phyloP scores from a whole-genome alignment of 2,329 filamentous ascomycete species.

The Colletotrichum magnum region DNA sequence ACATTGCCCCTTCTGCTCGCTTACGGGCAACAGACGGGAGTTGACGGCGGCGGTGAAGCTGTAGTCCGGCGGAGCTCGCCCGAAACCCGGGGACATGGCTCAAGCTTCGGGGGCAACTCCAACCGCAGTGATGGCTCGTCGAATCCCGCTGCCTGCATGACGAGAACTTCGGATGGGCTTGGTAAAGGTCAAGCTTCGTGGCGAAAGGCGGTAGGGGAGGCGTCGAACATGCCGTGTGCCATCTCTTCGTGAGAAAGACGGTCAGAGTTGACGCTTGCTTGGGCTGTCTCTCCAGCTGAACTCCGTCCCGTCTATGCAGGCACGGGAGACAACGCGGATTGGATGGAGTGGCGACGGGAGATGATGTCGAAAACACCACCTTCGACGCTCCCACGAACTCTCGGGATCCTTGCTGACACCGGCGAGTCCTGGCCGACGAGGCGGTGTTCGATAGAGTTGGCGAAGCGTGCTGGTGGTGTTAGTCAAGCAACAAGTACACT shows the following conservation, averaged over 20 bases:
- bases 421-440: background rate
- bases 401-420: background rate
- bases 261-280: conserved; percentile 22
- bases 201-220: background rate
- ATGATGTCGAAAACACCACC: background rate
- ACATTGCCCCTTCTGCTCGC: background rate
- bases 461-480: background rate
- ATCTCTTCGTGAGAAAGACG: conserved; percentile 3
- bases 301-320: conserved; percentile 5
- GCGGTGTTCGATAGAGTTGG: conserved; percentile 4
- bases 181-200: conserved; percentile 25
- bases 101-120: background rate
- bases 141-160: background rate
- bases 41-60: background rate
- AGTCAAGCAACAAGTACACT: background rate
- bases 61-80: background rate
- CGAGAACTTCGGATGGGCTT: conserved; percentile 13
- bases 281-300: conserved; percentile 18
- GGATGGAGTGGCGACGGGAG: conserved; percentile 9
- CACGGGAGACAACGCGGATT: conserved; percentile 22
- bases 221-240: background rate
- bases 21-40: conserved; percentile 14
- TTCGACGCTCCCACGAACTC: background rate
- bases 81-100: background rate
- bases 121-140: background rate